Evolutionary conservation across 2,329 filamentous ascomycete species (phyloP), one percentile per base, ranked within the genome.

Genomic region (Teratosphaeria pseudoeucalypti): DNA sequence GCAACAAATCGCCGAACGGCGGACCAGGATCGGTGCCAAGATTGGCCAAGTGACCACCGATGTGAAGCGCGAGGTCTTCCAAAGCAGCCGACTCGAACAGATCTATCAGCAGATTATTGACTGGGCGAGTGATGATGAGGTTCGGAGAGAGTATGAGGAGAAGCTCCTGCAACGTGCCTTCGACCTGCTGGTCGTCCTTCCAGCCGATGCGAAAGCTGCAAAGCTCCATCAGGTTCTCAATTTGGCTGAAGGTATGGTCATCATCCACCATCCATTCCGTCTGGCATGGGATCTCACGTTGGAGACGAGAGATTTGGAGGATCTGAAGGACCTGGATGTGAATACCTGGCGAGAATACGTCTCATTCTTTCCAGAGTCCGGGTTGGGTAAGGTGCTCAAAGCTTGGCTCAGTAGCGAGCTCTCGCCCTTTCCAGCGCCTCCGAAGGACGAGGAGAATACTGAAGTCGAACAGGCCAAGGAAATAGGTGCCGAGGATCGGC

Each of bases 201-300:
- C 86, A 2, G 62, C 79, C 1, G 84, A 86, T 3, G 77, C 85
- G 60, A 97, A 97, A 74, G 70, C 76, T 0, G 74, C 78, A 19
- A 91, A 95, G 72, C 82, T 89, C 29, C 78, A 84, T 39, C 85
- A 88, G 63, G 87, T 96, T 0, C 75, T 88, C 67, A 86, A 88
- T 61, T 78, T 94, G 57, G 91, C 92, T 0, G 85, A 86, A 63
- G 94, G 92, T 62, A 96, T 99, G 89, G 92, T 99, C 62, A 89
- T 96, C 61, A 94, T 99, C 71, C 92, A 92, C 67, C 91, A 97
- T 67, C 89, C 90, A 0, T 96, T 87, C 74, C 84, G 87, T 63
- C 80, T 95, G 16, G 94, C 94, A 0, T 99, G 95, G 95, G 87
- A 90, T 67, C 87, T 96, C 62, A 82, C 88, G 34, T 79, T 99